Conservation (phyloP, 2,329 filamentous ascomycete species). For the Metarhizium anisopliae region DNA sequence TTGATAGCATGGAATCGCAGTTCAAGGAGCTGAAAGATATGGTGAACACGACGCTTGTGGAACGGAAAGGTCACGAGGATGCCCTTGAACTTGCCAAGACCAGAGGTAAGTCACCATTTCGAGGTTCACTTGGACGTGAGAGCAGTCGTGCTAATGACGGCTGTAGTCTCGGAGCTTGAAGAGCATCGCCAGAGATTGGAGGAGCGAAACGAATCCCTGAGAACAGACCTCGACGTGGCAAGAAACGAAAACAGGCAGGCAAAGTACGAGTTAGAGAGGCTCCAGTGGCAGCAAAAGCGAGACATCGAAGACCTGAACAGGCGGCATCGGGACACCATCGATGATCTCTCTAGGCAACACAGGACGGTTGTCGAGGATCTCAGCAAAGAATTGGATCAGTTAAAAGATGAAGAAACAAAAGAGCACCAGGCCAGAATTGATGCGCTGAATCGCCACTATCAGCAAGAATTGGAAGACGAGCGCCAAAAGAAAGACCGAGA, state of each 20-base stretch:
- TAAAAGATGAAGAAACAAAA: constrained; percentile 38
- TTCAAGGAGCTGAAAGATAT: constrained; percentile 64
- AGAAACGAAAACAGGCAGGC: constrained; percentile 26
- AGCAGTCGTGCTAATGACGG: constrained; percentile 8
- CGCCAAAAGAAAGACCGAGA: constrained; percentile 49
- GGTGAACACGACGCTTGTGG: constrained; percentile 59
- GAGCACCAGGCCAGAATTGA: constrained; percentile 61
- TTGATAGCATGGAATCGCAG: constrained; percentile 68
- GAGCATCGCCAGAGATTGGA: constrained; percentile 36
- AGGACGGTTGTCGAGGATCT: constrained; percentile 23
- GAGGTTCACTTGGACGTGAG: not conserved
- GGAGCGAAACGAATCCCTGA: constrained; percentile 40
- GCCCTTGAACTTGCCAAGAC: constrained; percentile 65
- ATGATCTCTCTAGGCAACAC: constrained; percentile 27
- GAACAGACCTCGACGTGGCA: constrained; percentile 50
- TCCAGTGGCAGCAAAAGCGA: constrained; percentile 25
- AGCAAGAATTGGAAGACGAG: constrained; percentile 59
- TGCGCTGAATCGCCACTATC: constrained; percentile 52
- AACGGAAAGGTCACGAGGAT: constrained; percentile 64
- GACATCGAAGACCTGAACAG: constrained; percentile 46
- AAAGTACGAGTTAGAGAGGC: constrained; percentile 26
- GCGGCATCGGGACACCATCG: constrained; percentile 24
- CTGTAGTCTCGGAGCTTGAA: constrained; percentile 39
- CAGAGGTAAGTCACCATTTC: constrained; percentile 48
- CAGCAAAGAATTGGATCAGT: constrained; percentile 34